Conservation (phyloP, 495 filamentous ascomycete genomes). For the Penicillium bialowiezense region DNA sequence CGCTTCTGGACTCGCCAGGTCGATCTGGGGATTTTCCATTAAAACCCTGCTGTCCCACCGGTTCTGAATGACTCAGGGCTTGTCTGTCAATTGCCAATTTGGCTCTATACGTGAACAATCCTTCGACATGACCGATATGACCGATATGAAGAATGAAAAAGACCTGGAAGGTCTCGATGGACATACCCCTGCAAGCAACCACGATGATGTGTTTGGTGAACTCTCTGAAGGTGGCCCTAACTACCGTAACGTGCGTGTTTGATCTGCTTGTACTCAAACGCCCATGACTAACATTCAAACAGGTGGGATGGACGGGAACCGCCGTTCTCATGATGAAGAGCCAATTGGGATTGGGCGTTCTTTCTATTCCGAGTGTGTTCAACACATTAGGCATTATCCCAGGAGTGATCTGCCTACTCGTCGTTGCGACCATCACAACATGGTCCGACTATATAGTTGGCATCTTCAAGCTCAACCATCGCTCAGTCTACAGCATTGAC, state of each 20-base stretch:
- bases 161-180: constrained; percentile 2
- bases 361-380: constrained; percentile 60
- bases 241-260: constrained; percentile 6
- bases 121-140: not conserved
- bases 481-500: constrained; percentile 62
- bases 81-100: not conserved
- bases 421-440: constrained; percentile 60
- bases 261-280: not conserved
- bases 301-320: constrained; percentile 38
- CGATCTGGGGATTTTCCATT: not conserved
- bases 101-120: not conserved
- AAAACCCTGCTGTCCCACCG: not conserved
- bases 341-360: constrained; percentile 58
- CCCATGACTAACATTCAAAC: not conserved
- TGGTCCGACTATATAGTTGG: constrained; percentile 74
- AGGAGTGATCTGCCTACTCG: constrained; percentile 48
- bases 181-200: not conserved
- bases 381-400: constrained; percentile 59
- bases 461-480: constrained; percentile 66
- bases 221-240: constrained; percentile 2
- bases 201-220: constrained; percentile 11
- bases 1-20: not conserved
- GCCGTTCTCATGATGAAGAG: constrained; percentile 41
- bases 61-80: not conserved
- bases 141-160: constrained; percentile 5